These are phyloP conservation scores for Allium cepa DNA, from an alignment of 106 monocot genomes.

Conservation along the genomic window DNA sequence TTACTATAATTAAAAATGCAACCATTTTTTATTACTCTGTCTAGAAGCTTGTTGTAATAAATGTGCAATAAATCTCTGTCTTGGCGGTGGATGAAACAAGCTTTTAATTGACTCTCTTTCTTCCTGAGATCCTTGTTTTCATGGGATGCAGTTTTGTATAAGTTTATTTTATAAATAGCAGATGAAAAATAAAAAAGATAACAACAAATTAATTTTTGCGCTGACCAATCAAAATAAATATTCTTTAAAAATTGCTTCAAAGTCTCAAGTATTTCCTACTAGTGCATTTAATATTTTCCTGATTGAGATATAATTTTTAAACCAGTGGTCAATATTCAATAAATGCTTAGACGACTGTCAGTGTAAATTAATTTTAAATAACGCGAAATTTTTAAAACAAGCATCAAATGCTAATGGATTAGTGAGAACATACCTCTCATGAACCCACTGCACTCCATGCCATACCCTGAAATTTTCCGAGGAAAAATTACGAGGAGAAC, in stretches of 20 bases:
- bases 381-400: not conserved
- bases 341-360: not conserved
- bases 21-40: not conserved
- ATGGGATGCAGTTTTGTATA: not conserved
- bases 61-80: not conserved
- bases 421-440: constrained; percentile 48
- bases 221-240: not conserved
- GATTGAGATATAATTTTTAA: not conserved
- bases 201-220: not conserved
- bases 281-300: too few species aligned
- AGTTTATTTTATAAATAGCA: not conserved
- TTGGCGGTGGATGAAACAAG: not conserved
- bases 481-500: not conserved
- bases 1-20: not conserved
- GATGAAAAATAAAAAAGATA: not conserved
- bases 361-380: not conserved
- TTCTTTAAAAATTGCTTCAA: not conserved
- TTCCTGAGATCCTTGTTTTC: not conserved
- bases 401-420: not conserved
- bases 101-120: not conserved
- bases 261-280: too few species aligned
- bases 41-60: not conserved
- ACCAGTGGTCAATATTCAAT: not conserved
- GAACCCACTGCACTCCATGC: constrained; percentile 81
- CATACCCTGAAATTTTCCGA: constrained; percentile 37